Base-by-base conservation (phyloP, 2,329 filamentous ascomycete genomes). In the Pestalotiopsis fici region DNA sequence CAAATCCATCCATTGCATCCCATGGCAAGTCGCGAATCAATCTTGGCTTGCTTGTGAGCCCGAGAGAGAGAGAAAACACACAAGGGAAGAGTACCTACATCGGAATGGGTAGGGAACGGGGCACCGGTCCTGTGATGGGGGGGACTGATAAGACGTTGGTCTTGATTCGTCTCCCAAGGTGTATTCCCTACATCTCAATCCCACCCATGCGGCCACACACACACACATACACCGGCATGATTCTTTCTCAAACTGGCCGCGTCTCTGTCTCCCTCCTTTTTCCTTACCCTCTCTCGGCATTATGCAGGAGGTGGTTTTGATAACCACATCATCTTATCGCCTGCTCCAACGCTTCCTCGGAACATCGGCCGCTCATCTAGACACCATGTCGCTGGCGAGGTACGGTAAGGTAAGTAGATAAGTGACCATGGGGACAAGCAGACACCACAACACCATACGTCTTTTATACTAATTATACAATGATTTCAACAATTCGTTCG, bases 121-220 rank as follows among this genome's bases (percentile, higher is more conserved):
- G 43, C 25, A 56, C 11, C 60, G 23, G 57, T 43, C n/a, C 61
- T 64, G 61, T 64, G 61, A n/a, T n/a, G n/a, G n/a, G 61, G 63
- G 63, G 63, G n/a, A 25, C 54, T 35, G 63, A 65, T 65, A 65
- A 65, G 63, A 28, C 54, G 15, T 21, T n/a, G 43, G 43, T 50
- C 43, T 50, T 50, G 43, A 50, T 50, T 50, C 43, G 43, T 21
- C 43, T 50, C 43, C 18, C 43, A 23, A 50, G 18, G 43, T 50
- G n/a, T 50, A 7, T 50, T 18, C 31, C 31, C 31, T 50, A 50
- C 43, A 50, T 18, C 5, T 23, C 31, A 59, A 65, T 57, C 50
- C 63, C 31, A 65, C 63, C 62, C 47, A 37, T 39, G 37, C 50
- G 18, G 47, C 63, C 18, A 59, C 25, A 59, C 50, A 23, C 39